A percentile compares a stretch with the other conserved stretches of the same genome.
Conservation (phyloP, 1,139 yeast species). For the Saccharomyces hybrid region DNA sequence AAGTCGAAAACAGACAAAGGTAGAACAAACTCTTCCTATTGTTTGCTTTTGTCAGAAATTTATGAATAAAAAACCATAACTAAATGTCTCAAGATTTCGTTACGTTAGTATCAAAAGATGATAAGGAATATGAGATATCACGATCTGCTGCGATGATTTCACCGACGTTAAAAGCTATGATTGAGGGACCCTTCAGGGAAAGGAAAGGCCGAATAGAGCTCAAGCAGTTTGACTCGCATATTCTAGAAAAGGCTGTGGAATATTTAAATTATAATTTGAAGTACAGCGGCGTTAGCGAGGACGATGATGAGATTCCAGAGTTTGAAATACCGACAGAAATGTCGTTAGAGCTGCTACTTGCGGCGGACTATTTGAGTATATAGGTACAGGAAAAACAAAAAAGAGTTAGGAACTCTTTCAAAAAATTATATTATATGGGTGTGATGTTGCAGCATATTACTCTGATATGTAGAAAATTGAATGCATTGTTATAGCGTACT, state of each 20-base stretch:
- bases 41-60: not conserved
- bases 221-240: conserved; percentile 56
- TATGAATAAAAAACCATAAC: not conserved
- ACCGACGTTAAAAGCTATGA: conserved; percentile 61
- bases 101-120: conserved; percentile 69
- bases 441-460: not conserved
- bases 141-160: conserved; percentile 79
- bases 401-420: not conserved
- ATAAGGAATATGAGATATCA: conserved; percentile 53
- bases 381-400: conserved; percentile 9
- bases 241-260: conserved; percentile 77
- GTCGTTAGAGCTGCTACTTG: conserved; percentile 83
- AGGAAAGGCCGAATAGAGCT: conserved; percentile 33
- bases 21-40: too few species aligned
- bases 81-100: conserved; percentile 37
- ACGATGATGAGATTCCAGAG: conserved; percentile 58
- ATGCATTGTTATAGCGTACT: not conserved
- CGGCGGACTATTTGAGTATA: conserved; percentile 76
- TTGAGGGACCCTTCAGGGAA: conserved; percentile 36
- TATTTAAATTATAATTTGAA: conserved; percentile 72
- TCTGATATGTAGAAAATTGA: not conserved
- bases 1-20: not conserved
- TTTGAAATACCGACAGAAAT: conserved; percentile 89
- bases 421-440: not conserved
- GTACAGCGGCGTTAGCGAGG: conserved; percentile 49